Percentiles rank a stretch among this genome's conserved stretches.
phyloP scores from a whole-genome alignment of 1,139 yeast species.

The Pichia sp. region DNA sequence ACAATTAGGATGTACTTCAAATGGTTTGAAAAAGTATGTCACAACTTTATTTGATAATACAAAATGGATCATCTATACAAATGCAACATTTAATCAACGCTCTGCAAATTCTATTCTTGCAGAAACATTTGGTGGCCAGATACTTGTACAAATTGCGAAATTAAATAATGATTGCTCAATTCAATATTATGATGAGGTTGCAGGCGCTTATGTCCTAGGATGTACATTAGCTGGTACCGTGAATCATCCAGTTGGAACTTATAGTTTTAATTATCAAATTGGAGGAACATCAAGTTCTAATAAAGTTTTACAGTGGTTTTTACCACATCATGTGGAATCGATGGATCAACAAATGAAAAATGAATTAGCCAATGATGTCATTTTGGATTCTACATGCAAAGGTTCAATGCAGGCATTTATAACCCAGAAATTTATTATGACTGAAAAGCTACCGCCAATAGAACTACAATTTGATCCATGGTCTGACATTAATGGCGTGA shows the following conservation, averaged over 20 bases:
- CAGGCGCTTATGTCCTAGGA: constrained; percentile 41
- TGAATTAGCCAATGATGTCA: constrained; percentile 31
- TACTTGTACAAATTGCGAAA: constrained; percentile 41
- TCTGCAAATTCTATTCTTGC: constrained; percentile 52
- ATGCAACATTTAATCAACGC: constrained; percentile 36
- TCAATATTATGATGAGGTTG: constrained; percentile 45
- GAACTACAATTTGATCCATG: constrained; percentile 54
- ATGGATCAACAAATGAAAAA: constrained; percentile 28
- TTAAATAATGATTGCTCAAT: constrained; percentile 26
- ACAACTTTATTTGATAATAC: constrained; percentile 33
- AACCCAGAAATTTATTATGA: constrained; percentile 44
- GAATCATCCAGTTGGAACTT: constrained; percentile 26
- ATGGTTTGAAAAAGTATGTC: constrained; percentile 24
- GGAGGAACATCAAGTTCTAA: constrained; percentile 32
- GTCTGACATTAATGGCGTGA: constrained; percentile 33
- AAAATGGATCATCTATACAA: constrained; percentile 43
- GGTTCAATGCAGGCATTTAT: constrained; percentile 59
- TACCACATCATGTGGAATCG: constrained; percentile 63
- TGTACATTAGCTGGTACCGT: constrained; percentile 26
- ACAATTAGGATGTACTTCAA: constrained; percentile 24
- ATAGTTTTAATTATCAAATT: constrained; percentile 33
- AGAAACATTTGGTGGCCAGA: constrained; percentile 22
- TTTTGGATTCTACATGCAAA: constrained; percentile 59
- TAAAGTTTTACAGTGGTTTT: constrained; percentile 40
- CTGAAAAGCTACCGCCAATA: constrained; percentile 42